Conservation (phyloP, 2,329 filamentous ascomycete genomes). For the Cordyceps fumosorosea region DNA sequence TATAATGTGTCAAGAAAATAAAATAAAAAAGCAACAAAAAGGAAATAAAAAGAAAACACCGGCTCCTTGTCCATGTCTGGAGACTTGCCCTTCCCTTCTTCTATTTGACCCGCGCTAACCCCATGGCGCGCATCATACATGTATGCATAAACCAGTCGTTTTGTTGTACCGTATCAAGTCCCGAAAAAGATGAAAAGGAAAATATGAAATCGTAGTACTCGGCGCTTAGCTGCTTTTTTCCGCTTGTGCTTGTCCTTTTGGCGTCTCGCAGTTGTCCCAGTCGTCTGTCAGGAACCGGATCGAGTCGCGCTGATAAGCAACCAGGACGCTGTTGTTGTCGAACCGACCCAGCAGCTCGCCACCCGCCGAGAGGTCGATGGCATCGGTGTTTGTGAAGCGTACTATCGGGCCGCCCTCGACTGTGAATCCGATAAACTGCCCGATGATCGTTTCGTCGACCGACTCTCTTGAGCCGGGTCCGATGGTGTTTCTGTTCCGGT, state of each 20-base stretch:
- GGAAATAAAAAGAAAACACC: too few relatives aligned
- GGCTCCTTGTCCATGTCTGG: too few relatives aligned
- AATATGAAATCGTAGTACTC: too few relatives aligned
- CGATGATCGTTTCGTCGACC: constrained; percentile 25
- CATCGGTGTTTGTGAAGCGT: constrained; percentile 32
- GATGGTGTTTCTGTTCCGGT: constrained; percentile 30
- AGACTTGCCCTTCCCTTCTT: too few relatives aligned
- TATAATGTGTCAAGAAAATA: too few relatives aligned
- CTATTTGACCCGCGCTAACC: too few relatives aligned
- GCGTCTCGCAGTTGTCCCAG: background rate
- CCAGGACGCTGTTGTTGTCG: constrained; percentile 29
- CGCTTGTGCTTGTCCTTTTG: background rate
- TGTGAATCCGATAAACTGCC: constrained; percentile 38
- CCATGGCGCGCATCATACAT: too few relatives aligned
- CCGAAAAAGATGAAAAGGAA: too few relatives aligned
- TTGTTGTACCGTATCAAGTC: too few relatives aligned
- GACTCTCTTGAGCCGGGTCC: constrained; percentile 28
- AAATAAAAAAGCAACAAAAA: too few relatives aligned
- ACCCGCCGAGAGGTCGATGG: constrained; percentile 23
- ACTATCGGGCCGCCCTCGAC: constrained; percentile 40
- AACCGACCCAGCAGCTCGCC: constrained; percentile 32
- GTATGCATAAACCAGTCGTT: too few relatives aligned
- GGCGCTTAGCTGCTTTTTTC: too few relatives aligned
- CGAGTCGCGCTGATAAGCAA: constrained; percentile 31
- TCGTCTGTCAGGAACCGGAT: constrained; percentile 26